phyloP scores from a whole-genome alignment of 192 early-diverging fungal species.

The Rhizoclosmatium globosum region DNA sequence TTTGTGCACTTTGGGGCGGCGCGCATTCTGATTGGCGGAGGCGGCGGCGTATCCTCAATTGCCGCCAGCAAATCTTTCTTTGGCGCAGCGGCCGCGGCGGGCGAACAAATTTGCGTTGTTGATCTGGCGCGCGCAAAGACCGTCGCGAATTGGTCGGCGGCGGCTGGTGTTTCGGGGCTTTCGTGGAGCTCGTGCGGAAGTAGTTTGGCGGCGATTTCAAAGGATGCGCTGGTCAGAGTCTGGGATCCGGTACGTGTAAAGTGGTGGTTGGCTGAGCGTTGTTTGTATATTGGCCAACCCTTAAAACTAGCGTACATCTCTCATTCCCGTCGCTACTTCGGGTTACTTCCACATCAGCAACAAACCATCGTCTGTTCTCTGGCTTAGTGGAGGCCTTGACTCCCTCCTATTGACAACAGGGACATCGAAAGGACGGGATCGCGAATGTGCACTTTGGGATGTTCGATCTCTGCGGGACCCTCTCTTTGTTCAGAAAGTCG shows the following conservation, averaged over 20 bases:
- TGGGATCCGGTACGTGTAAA: conserved; percentile 7
- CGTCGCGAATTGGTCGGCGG: not conserved
- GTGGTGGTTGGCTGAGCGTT: no score
- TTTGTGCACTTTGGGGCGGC: no score
- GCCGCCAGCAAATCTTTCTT: no score
- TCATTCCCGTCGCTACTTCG: not conserved
- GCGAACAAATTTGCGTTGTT: not conserved
- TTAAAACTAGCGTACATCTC: not conserved
- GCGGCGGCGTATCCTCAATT: no score
- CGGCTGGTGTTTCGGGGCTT: not conserved
- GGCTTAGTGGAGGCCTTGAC: conserved; percentile 21
- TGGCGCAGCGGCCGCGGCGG: no score
- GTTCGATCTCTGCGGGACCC: conserved; percentile 3
- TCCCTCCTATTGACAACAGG: conserved; percentile 20
- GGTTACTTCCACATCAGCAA: not conserved
- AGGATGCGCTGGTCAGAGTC: conserved; percentile 17
- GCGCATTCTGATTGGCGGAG: no score
- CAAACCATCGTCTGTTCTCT: conserved; percentile 8
- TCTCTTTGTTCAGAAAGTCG: conserved; percentile 12
- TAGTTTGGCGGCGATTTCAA: not conserved
- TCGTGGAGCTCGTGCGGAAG: not conserved
- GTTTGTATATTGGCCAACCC: not conserved
- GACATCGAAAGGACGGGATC: conserved; percentile 15
- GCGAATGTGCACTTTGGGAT: conserved; percentile 36
- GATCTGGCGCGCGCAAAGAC: not conserved